Evolutionary conservation across 1,284 basidiomycete genomes (phyloP).

Genomic region (Agroathelia rolfsii): DNA sequence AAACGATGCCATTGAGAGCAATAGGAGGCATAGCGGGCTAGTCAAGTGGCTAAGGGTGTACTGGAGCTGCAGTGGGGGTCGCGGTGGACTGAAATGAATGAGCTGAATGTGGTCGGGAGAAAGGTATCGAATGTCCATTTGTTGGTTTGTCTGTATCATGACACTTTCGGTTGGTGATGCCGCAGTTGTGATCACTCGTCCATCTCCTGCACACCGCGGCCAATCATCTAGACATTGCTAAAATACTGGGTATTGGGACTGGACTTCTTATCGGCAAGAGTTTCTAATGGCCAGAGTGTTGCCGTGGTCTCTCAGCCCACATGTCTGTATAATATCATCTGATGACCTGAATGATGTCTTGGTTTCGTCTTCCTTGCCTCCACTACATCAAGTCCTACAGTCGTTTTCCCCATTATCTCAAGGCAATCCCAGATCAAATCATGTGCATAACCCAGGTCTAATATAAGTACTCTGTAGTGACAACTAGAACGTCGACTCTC

Average conservation of each 20-base stretch:
- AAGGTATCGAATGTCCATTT: too few relatives aligned
- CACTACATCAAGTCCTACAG: conserved; percentile 61
- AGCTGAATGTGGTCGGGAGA: too few relatives aligned
- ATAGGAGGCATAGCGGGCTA: conserved; percentile 57
- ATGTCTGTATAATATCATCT: conserved; percentile 63
- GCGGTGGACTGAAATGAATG: not conserved
- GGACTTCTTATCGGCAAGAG: too few relatives aligned
- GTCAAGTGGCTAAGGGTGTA: conserved; percentile 1
- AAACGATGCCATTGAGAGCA: conserved; percentile 60
- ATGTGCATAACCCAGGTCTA: conserved; percentile 1
- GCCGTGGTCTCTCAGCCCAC: conserved; percentile 67
- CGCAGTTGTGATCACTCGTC: too few relatives aligned
- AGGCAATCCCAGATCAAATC: conserved; percentile 31
- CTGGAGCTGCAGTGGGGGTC: not conserved
- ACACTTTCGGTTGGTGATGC: too few relatives aligned
- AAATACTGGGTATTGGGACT: too few relatives aligned
- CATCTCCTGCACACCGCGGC: too few relatives aligned
- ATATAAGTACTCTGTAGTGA: conserved; percentile 36
- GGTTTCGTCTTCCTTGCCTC: conserved; percentile 45
- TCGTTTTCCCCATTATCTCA: conserved; percentile 77
- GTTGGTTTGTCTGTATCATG: too few relatives aligned
- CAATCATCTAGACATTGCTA: too few relatives aligned
- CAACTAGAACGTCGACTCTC: conserved; percentile 63
- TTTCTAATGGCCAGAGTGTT: conserved; percentile 42
- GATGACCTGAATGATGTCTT: conserved; percentile 58